phyloP scores from a whole-genome alignment of 139 green algal species.

The Diplosphaera chodatii region DNA sequence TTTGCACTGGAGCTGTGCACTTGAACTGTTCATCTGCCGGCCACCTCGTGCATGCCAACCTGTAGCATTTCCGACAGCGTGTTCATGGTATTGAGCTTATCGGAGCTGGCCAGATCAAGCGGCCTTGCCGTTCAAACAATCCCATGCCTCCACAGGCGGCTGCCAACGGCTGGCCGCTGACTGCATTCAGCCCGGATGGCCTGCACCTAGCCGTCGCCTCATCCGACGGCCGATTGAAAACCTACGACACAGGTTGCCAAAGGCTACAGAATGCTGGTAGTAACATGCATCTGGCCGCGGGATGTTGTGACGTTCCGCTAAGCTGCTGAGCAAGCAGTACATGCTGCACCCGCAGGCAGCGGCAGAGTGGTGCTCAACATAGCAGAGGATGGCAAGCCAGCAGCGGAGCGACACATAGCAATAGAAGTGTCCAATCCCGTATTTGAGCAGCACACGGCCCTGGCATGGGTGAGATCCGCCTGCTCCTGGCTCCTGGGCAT shows the following conservation, averaged over 20 bases:
- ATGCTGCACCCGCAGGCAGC: not conserved
- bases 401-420: not conserved
- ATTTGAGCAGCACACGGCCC: not conserved
- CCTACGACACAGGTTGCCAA: not conserved
- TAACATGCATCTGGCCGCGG: too few relatives aligned
- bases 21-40: too few relatives aligned
- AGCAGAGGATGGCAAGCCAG: not conserved
- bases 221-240: not conserved
- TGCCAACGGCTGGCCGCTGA: not conserved
- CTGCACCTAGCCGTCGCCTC: not conserved
- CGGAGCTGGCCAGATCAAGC: too few relatives aligned
- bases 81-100: too few relatives aligned
- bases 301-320: too few relatives aligned
- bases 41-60: too few relatives aligned
- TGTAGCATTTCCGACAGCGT: too few relatives aligned
- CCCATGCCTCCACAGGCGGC: not conserved
- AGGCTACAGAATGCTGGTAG: too few relatives aligned
- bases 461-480: not conserved
- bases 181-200: not conserved
- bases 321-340: too few relatives aligned
- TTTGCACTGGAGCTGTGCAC: too few relatives aligned
- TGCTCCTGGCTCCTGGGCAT: too few relatives aligned
- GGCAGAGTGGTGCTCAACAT: not conserved
- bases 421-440: not conserved
- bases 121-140: too few relatives aligned